Evolutionary conservation across 192 early-diverging fungal species (phyloP).

Genomic region (Thamnidium elegans): DNA sequence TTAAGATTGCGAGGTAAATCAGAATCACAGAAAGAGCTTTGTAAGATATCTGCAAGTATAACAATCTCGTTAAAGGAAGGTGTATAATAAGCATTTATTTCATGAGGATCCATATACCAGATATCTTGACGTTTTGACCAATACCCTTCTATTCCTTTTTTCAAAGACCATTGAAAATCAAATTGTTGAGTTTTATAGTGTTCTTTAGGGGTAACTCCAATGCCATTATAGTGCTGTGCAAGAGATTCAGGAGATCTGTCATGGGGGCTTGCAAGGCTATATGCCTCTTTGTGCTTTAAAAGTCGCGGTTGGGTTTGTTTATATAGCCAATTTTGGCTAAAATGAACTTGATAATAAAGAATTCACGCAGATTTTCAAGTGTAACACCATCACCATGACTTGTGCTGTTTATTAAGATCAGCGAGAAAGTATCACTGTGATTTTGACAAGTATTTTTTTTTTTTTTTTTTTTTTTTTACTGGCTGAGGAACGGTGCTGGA

Average conservation of each 20-base stretch:
- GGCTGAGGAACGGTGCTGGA: too few relatives aligned
- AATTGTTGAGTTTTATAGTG: conserved; percentile 67
- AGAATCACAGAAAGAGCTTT: conserved; percentile 58
- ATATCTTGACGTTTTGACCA: conserved; percentile 43
- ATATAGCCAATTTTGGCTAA: conserved; percentile 1
- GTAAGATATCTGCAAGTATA: conserved; percentile 59
- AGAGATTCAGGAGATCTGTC: conserved; percentile 42
- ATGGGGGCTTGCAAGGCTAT: conserved; percentile 57
- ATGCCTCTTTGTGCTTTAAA: conserved; percentile 62
- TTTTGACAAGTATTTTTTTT: too few relatives aligned
- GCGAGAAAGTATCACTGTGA: too few relatives aligned
- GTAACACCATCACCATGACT: not conserved
- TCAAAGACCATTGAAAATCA: conserved; percentile 39
- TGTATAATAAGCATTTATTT: conserved; percentile 60
- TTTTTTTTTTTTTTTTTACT: too few relatives aligned
- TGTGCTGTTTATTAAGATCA: conserved; percentile 31
- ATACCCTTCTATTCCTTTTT: conserved; percentile 18
- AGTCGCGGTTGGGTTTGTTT: not conserved
- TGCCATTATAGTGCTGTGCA: conserved; percentile 47
- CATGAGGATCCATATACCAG: conserved; percentile 57
- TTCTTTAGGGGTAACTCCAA: conserved; percentile 40
- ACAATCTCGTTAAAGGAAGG: conserved; percentile 48
- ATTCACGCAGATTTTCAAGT: conserved; percentile 13
- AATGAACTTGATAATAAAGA: conserved; percentile 35
- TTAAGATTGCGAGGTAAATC: conserved; percentile 58